Percentiles rank a stretch among this genome's conserved stretches.
Conservation (phyloP, 345 rosid genomes). For the Bruguiera sexangula region DNA sequence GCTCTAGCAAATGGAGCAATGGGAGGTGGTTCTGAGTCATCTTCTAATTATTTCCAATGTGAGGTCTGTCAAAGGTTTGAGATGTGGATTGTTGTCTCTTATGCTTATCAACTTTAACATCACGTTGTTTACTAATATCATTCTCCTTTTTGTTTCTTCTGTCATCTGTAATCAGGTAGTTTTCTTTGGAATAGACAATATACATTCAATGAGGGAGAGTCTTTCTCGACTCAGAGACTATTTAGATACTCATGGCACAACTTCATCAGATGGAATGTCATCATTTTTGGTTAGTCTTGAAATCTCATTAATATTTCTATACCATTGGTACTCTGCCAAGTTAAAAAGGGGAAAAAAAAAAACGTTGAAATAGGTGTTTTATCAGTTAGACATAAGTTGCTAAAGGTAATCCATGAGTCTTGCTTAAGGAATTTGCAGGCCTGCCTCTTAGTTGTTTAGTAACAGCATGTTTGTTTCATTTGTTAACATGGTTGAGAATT, state of each 20-base stretch:
- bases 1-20: constrained; percentile 98
- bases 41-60: constrained; percentile 88
- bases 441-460: neutral
- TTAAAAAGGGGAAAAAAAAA: too few species aligned
- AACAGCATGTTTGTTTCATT: neutral
- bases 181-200: constrained; percentile 97
- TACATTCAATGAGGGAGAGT: constrained; percentile 99
- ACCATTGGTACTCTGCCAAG: neutral
- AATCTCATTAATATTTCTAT: neutral
- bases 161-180: constrained; percentile 55
- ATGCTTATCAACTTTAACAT: constrained; percentile 15
- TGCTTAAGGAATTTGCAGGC: neutral
- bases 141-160: constrained; percentile 11
- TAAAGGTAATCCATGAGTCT: too few species aligned
- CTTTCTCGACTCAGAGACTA: constrained; percentile 94
- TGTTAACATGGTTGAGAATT: neutral
- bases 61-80: constrained; percentile 61
- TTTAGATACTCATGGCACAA: constrained; percentile 87
- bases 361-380: too few species aligned
- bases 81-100: constrained; percentile 18
- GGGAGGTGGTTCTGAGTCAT: constrained; percentile 99
- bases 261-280: constrained; percentile 95
- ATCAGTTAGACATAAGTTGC: too few species aligned
- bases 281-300: constrained; percentile 77
- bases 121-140: constrained; percentile 14